A percentile compares a stretch with the other conserved stretches of the same genome.
Conservation (phyloP, 306 rosid genomes). For the Prunus kanzakura region DNA sequence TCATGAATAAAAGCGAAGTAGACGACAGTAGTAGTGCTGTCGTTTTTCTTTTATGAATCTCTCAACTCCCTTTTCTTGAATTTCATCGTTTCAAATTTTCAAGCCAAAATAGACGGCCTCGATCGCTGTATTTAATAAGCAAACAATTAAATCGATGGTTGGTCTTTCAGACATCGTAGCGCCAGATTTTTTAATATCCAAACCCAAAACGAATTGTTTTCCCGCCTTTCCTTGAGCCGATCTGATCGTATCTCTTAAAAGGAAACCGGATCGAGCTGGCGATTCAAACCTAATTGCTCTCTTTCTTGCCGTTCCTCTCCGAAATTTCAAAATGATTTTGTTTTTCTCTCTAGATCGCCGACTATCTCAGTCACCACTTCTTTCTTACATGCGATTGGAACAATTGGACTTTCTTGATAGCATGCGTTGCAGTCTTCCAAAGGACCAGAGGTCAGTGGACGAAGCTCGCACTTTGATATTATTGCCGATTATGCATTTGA, state of each 20-base stretch:
- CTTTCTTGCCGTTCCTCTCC: neutral
- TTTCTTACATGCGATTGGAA: neutral
- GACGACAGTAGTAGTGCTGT: neutral
- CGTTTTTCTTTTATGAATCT: neutral
- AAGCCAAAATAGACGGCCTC: neutral
- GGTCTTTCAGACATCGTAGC: neutral
- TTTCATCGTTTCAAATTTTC: neutral
- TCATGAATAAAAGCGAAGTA: neutral
- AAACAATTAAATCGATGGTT: neutral
- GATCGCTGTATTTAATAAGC: neutral
- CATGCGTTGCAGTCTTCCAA: neutral
- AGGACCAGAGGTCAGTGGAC: neutral
- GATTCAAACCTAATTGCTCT: neutral
- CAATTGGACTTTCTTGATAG: neutral
- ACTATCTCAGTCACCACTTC: neutral
- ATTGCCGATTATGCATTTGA: neutral
- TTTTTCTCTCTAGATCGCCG: neutral
- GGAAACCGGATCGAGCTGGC: neutral
- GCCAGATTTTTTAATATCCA: neutral
- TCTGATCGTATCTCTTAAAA: neutral
- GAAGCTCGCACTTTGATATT: neutral
- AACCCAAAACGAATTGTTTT: neutral
- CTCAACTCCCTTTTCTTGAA: neutral
- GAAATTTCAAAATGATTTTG: neutral
- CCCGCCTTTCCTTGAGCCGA: constrained; percentile 1